A percentile compares a stretch with the other conserved stretches of the same genome.
These are phyloP conservation scores for Iris pallida DNA, from an alignment of 116 monocot genomes.

Conservation along the genomic window DNA sequence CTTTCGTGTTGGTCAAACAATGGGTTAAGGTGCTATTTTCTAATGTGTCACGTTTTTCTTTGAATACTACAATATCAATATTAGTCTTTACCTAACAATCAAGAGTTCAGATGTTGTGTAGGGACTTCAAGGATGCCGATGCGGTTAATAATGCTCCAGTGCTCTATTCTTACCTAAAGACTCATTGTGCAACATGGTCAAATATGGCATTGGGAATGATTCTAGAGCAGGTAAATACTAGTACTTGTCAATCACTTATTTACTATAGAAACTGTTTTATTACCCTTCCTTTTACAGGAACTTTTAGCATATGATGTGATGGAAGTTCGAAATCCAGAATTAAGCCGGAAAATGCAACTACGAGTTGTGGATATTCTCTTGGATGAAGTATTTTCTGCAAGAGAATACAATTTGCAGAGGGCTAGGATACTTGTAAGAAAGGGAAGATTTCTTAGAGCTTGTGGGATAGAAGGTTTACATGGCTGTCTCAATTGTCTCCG, in stretches of 20 bases:
- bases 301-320: slow-evolving; percentile 40
- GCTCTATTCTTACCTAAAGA: slow-evolving; percentile 30
- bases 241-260: background rate
- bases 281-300: slow-evolving; percentile 28
- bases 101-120: slow-evolving; percentile 32
- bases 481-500: slow-evolving; percentile 37
- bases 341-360: slow-evolving; percentile 35
- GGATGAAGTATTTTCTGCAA: slow-evolving; percentile 27
- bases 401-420: slow-evolving; percentile 28
- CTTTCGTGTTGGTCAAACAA: slow-evolving; percentile 38
- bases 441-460: slow-evolving; percentile 37
- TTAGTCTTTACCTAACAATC: slow-evolving; percentile 14
- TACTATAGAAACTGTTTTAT: background rate
- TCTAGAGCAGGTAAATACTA: slow-evolving; percentile 33
- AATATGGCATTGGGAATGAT: slow-evolving; percentile 23
- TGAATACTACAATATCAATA: background rate
- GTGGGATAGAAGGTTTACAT: slow-evolving; percentile 31
- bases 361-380: slow-evolving; percentile 48
- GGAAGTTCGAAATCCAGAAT: slow-evolving; percentile 21
- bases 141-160: slow-evolving; percentile 26
- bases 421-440: slow-evolving; percentile 40
- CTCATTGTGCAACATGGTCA: slow-evolving; percentile 18
- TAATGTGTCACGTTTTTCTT: background rate
- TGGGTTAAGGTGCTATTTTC: slow-evolving; percentile 52
- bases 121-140: slow-evolving; percentile 31